A percentile compares a stretch with the other conserved stretches of the same genome.
phyloP scores from a whole-genome alignment of 495 filamentous ascomycete species.

The Penicillium coffeae region DNA sequence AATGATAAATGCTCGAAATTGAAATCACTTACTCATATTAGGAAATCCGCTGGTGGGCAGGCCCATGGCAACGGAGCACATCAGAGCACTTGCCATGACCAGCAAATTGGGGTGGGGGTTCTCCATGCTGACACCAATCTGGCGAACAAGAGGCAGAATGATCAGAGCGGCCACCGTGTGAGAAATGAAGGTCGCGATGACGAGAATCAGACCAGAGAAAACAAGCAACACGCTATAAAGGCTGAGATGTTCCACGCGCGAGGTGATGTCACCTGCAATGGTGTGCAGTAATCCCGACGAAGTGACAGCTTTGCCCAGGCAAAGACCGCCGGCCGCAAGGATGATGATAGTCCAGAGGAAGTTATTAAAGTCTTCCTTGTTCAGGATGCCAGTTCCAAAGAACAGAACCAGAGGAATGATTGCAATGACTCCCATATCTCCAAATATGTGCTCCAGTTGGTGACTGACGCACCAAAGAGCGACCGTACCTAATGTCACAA shows the following conservation, averaged over 20 bases:
- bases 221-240: constrained; percentile 85
- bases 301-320: constrained; percentile 91
- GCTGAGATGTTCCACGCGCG: constrained; percentile 68
- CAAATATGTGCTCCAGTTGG: constrained; percentile 80
- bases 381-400: constrained; percentile 95
- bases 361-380: constrained; percentile 99
- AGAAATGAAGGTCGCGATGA: constrained; percentile 96
- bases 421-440: constrained; percentile 97
- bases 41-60: constrained; percentile 95
- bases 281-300: constrained; percentile 90
- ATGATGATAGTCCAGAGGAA: constrained; percentile 99
- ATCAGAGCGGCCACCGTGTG: constrained; percentile 97
- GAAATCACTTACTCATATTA: constrained; percentile 85
- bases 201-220: constrained; percentile 79
- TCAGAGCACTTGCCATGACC: constrained; percentile 77
- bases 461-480: constrained; percentile 88
- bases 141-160: constrained; percentile 81
- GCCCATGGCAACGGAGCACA: constrained; percentile 76
- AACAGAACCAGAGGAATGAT: constrained; percentile 95
- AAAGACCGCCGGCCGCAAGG: constrained; percentile 87
- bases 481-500: constrained; percentile 84
- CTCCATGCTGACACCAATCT: constrained; percentile 78
- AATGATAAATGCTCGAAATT: background rate
- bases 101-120: constrained; percentile 91
- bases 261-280: constrained; percentile 72